Percentiles rank a stretch among this genome's conserved stretches.
These are phyloP conservation scores for Lentinula sp. DNA, from an alignment of 768 basidiomycete genomes.

Conservation along the genomic window DNA sequence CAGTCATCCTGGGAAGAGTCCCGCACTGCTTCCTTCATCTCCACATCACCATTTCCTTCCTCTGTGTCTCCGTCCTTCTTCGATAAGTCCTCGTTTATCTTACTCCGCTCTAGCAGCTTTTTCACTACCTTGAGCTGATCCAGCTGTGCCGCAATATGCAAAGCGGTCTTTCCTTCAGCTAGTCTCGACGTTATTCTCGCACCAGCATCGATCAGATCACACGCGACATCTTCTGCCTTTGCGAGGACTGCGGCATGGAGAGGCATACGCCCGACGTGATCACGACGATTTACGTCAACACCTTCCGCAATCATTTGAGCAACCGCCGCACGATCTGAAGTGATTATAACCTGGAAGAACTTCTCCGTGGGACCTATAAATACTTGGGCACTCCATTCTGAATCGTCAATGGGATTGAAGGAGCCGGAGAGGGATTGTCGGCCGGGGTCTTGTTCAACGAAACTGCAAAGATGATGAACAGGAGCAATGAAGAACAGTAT, in stretches of 20 bases:
- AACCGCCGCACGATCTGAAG: conserved; percentile 35
- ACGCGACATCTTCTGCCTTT: conserved; percentile 38
- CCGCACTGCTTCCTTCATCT: conserved; percentile 15
- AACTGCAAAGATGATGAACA: conserved; percentile 24
- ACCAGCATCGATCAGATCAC: conserved; percentile 47
- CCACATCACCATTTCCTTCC: conserved; percentile 7
- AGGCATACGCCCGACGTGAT: conserved; percentile 51
- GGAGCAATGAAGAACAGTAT: neutral
- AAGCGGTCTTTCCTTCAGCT: conserved; percentile 47
- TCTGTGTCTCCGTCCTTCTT: conserved; percentile 19
- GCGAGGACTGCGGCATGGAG: conserved; percentile 53
- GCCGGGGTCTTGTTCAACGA: conserved; percentile 55
- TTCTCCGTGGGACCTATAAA: conserved; percentile 50
- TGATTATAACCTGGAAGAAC: conserved; percentile 51
- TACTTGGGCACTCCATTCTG: conserved; percentile 59
- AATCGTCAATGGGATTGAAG: conserved; percentile 62
- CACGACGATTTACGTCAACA: conserved; percentile 45
- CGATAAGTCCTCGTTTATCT: conserved; percentile 26
- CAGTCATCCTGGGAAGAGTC: conserved; percentile 46
- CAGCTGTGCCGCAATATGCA: conserved; percentile 53
- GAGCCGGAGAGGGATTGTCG: conserved; percentile 57
- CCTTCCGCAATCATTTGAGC: conserved; percentile 32
- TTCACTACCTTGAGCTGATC: conserved; percentile 33
- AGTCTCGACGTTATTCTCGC: conserved; percentile 51
- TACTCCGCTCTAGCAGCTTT: conserved; percentile 48